These are phyloP conservation scores for Filobasidium uniguttulatum DNA, from an alignment of 1,284 basidiomycete genomes.

Conservation along the genomic window DNA sequence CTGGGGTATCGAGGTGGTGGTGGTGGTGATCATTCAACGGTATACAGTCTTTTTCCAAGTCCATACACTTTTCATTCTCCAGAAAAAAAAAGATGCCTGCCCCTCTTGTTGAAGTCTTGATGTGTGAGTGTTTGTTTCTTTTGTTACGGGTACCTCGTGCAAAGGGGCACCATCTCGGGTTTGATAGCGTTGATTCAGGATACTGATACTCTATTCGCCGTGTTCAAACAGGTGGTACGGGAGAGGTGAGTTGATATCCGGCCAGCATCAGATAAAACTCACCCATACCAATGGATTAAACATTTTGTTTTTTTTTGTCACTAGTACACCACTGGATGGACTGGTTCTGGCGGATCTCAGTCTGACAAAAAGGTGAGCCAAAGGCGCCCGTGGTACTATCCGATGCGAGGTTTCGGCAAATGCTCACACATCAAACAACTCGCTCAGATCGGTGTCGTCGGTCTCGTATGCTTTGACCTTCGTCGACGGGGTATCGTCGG, in stretches of 20 bases:
- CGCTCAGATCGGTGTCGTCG: constrained; percentile 57
- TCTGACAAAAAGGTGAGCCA: constrained; percentile 73
- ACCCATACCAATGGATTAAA: neutral
- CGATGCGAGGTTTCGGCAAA: neutral
- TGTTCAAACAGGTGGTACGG: constrained; percentile 41
- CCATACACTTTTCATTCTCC: neutral
- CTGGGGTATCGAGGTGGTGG: no score
- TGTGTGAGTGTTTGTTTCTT: constrained; percentile 45
- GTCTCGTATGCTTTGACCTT: constrained; percentile 76
- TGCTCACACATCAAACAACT: neutral
- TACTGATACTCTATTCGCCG: neutral
- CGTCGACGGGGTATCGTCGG: constrained; percentile 66
- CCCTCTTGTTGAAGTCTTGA: constrained; percentile 34
- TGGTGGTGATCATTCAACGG: no score
- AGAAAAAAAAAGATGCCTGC: neutral
- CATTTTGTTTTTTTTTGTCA: neutral
- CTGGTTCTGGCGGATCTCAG: constrained; percentile 71
- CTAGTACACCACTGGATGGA: constrained; percentile 87
- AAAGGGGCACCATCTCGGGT: no score
- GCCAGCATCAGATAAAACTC: neutral
- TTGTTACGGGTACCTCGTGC: constrained; percentile 30
- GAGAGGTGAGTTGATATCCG: constrained; percentile 15
- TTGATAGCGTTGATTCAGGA: neutral
- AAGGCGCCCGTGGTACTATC: neutral
- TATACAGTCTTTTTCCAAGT: no score